These are phyloP conservation scores for Salix purpurea DNA, from an alignment of 345 rosid genomes.

Conservation along the genomic window DNA sequence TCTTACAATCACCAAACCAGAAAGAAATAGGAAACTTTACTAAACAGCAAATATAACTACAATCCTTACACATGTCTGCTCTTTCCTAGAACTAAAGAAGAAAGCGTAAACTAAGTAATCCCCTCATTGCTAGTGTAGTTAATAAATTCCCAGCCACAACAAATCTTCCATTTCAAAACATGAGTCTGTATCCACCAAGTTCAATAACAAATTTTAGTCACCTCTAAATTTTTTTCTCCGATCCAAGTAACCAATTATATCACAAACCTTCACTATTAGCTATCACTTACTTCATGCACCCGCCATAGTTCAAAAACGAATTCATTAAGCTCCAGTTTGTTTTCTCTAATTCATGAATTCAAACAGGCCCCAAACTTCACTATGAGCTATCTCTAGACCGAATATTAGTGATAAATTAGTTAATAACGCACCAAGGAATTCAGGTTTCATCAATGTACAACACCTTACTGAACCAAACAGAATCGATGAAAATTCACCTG, in stretches of 20 bases:
- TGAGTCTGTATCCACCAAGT: not conserved
- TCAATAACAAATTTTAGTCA: not conserved
- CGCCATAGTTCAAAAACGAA: not conserved
- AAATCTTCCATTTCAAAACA: not conserved
- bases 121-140: no score
- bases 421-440: not conserved
- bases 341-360: not conserved
- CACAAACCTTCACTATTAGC: not conserved
- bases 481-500: conserved; percentile 28
- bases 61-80: not conserved
- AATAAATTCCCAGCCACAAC: not conserved
- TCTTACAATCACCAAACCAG: not conserved
- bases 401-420: not conserved
- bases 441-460: conserved; percentile 11
- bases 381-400: not conserved
- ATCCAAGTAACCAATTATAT: not conserved
- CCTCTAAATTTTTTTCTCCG: not conserved
- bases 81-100: not conserved
- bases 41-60: not conserved
- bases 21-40: not conserved
- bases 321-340: not conserved
- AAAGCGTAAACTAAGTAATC: no score
- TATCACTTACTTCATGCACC: not conserved
- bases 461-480: not conserved
- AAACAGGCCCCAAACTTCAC: not conserved